Conservation (phyloP, 257 asterid genomes). For the Rhazya stricta region DNA sequence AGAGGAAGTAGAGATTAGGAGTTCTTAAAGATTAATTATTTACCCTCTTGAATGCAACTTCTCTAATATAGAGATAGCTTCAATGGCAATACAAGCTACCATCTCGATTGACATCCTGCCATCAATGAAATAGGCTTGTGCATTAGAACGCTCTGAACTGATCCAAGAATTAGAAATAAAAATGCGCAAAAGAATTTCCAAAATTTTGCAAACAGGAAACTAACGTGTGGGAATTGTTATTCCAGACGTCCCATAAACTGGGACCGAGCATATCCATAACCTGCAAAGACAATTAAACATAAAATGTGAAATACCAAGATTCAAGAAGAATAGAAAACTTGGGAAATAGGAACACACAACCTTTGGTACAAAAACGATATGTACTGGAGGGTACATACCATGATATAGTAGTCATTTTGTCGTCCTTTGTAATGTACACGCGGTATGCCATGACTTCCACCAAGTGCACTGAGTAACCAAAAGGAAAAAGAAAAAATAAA, state of each 20-base stretch:
- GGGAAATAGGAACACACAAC: background rate
- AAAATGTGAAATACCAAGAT: background rate
- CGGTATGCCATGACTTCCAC: constrained; percentile 85
- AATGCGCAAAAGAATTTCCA: background rate
- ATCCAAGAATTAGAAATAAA: background rate
- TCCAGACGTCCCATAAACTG: constrained; percentile 86
- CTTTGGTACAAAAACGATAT: background rate
- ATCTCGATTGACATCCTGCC: constrained; percentile 82
- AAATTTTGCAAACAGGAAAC: constrained; percentile 9
- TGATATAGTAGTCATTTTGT: constrained; percentile 65
- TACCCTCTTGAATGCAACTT: constrained; percentile 83
- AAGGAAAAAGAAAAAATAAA: background rate
- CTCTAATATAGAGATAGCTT: constrained; percentile 89
- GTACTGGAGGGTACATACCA: constrained; percentile 39
- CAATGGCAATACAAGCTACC: constrained; percentile 92
- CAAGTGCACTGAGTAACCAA: constrained; percentile 44
- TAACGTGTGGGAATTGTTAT: constrained; percentile 63
- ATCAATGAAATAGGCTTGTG: constrained; percentile 2
- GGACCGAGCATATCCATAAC: constrained; percentile 99
- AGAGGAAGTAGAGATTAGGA: background rate
- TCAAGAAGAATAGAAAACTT: background rate
- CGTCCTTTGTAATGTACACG: constrained; percentile 74
- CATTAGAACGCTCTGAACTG: background rate
- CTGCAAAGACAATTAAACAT: constrained; percentile 39
- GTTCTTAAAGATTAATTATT: background rate